phyloP scores from a whole-genome alignment of 75 land plant species.

The Pinus tabuliformis region DNA sequence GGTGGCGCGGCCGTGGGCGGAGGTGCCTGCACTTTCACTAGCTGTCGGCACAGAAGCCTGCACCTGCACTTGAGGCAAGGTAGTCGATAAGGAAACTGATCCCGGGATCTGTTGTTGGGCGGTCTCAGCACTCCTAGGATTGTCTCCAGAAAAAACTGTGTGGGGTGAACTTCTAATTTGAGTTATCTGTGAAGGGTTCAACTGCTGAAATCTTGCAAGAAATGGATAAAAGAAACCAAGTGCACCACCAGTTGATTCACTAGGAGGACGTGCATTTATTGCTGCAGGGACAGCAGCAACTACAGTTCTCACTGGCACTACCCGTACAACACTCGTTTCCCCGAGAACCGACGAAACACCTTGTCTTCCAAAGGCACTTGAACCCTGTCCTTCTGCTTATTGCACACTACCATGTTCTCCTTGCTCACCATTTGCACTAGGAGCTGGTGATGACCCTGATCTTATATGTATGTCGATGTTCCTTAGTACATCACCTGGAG shows the following conservation, averaged over 20 bases:
- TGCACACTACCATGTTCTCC: slow-evolving; percentile 27
- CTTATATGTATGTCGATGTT: slow-evolving; percentile 53
- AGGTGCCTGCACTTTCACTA: not conserved
- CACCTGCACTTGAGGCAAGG: slow-evolving; percentile 4
- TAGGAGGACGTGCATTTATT: slow-evolving; percentile 14
- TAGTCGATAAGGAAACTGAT: not conserved
- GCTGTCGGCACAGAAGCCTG: not conserved
- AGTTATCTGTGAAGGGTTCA: slow-evolving; percentile 16
- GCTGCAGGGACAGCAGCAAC: slow-evolving; percentile 54
- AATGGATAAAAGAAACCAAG: slow-evolving; percentile 57
- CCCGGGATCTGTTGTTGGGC: slow-evolving; percentile 12
- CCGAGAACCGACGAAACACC: slow-evolving; percentile 18
- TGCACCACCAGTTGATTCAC: slow-evolving; percentile 21
- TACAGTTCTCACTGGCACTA: slow-evolving; percentile 63
- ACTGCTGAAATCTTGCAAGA: slow-evolving; percentile 64
- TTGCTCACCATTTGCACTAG: slow-evolving; percentile 11
- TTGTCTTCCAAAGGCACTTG: slow-evolving; percentile 15
- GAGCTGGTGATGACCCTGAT: slow-evolving; percentile 8
- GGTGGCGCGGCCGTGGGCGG: no score
- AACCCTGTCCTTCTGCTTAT: slow-evolving; percentile 18
- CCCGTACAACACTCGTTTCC: slow-evolving; percentile 54
- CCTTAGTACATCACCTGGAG: slow-evolving; percentile 48
- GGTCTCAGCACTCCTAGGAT: slow-evolving; percentile 1
- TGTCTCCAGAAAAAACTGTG: slow-evolving; percentile 14
- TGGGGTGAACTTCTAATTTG: slow-evolving; percentile 9